phyloP scores from a whole-genome alignment of 2,329 filamentous ascomycete species.

The Chalaropsis thielavioides region DNA sequence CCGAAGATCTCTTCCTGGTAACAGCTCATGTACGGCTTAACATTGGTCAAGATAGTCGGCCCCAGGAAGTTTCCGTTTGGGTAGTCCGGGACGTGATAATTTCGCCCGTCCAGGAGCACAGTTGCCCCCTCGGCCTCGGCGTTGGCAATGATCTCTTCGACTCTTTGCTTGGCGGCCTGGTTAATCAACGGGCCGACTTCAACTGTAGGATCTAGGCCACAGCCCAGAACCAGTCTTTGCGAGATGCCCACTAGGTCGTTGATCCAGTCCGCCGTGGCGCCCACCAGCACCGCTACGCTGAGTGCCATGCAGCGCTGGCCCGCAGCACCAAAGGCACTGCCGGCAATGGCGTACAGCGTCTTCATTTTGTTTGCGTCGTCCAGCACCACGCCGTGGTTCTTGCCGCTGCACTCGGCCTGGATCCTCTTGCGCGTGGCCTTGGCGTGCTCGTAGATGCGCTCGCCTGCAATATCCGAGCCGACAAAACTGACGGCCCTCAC shows the following conservation, averaged over 20 bases:
- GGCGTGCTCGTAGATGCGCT: constrained; percentile 58
- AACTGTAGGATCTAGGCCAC: constrained; percentile 19
- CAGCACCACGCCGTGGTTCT: constrained; percentile 50
- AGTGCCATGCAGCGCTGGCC: constrained; percentile 48
- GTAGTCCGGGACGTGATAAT: constrained; percentile 19
- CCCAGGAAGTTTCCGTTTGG: constrained; percentile 22
- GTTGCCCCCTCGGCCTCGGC: constrained; percentile 21
- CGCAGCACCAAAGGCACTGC: constrained; percentile 36
- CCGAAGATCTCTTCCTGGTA: constrained; percentile 24
- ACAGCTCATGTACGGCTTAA: constrained; percentile 20
- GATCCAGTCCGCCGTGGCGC: constrained; percentile 51
- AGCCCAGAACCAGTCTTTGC: constrained; percentile 32
- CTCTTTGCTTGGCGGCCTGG: constrained; percentile 18
- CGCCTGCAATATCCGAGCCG: constrained; percentile 55
- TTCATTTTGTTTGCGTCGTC: constrained; percentile 49
- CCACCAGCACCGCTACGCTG: constrained; percentile 47
- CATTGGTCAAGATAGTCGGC: constrained; percentile 21
- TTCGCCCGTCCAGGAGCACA: constrained; percentile 21
- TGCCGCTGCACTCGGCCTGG: constrained; percentile 53
- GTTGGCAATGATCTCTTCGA: constrained; percentile 20
- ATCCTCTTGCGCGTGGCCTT: constrained; percentile 50
- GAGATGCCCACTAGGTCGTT: constrained; percentile 47
- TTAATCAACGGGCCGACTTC: constrained; percentile 21
- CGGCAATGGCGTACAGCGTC: constrained; percentile 38
- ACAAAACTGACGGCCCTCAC: constrained; percentile 67